Evolutionary conservation across 768 basidiomycete species (phyloP), one percentile per base, ranked within the genome.

Genomic region (Daedaleopsis sinensis): DNA sequence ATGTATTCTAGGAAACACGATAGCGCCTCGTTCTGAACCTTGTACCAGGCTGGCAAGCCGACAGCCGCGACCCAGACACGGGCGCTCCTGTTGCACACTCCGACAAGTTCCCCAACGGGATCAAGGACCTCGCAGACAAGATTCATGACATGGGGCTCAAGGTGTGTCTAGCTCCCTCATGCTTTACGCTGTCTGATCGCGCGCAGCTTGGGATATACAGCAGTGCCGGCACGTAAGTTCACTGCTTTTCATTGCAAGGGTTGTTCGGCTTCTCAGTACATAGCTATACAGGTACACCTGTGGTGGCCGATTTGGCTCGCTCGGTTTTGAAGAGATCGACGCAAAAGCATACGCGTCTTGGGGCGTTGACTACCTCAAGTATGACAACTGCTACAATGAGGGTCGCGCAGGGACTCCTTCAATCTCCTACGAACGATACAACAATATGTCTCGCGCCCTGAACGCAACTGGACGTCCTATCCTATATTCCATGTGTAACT

Each of bases 331-430:
- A 62, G 70, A 75, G 36, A 73, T 78, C 58, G 78, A 79, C 54
- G 78, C 78, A 13, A 55, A 78, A 61, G 74, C 74, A 0, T 79
- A 78, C 52, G 76, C 76, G 0, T 70, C 70, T 19, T 78, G 77
- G 77, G 76, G 71, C 15, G 69, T 76, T 43, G 76, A 77, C 64
- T 77, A 75, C 53, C 65, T 78, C 16, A 71, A 78, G 61, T 78
- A 78, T 56, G 77, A 78, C 64, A 78, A 78, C 51, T 78, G 77
- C 68, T 75, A 66, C 65, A 78, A 78, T 64, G 73, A 77, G 59
- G 77, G 77, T 11, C 73, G 68, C 12, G 54, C 74, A 3, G 77
- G 77, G 15, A 74, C 73, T 5, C 73, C 76, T 10, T 58, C 61
- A 47, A 70, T 77, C 49, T 77, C 77, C 1, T 74, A 70, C 55